Conservation (phyloP, 352 stramenopile genomes). For the Phytophthora ohioensis region DNA sequence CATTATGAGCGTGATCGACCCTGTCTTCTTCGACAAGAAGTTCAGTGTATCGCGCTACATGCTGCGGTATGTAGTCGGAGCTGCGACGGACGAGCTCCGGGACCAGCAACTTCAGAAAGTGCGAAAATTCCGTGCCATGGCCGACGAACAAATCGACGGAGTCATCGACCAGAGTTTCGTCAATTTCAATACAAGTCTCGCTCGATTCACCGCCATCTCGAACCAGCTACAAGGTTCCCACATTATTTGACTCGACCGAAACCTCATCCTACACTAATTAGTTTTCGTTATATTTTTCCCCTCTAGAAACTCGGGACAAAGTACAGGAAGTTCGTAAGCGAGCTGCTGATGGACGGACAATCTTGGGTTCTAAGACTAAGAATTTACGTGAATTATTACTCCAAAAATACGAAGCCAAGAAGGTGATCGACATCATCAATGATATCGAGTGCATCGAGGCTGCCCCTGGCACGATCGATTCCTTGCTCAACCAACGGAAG, state of each 20-base stretch:
- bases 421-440: conserved; percentile 86
- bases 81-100: conserved; percentile 72
- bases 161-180: conserved; percentile 87
- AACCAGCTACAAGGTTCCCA: conserved; percentile 76
- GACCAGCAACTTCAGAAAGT: conserved; percentile 76
- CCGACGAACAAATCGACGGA: conserved; percentile 80
- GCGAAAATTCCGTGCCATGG: conserved; percentile 62
- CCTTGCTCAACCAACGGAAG: conserved; percentile 60
- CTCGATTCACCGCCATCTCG: conserved; percentile 79
- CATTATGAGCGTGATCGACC: conserved; percentile 74
- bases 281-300: not conserved
- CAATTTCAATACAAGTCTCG: conserved; percentile 89
- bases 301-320: conserved; percentile 72
- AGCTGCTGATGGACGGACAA: conserved; percentile 78
- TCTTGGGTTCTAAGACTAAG: conserved; percentile 86
- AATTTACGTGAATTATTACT: conserved; percentile 82
- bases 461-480: conserved; percentile 70
- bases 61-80: conserved; percentile 78
- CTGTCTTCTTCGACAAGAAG: conserved; percentile 87
- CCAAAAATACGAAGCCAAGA: conserved; percentile 87
- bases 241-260: too few species aligned
- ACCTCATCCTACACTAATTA: not conserved
- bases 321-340: conserved; percentile 76
- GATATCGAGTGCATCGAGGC: conserved; percentile 87
- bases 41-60: conserved; percentile 84